These are phyloP conservation scores for Pyrus pyrifolia DNA, from an alignment of 306 rosid genomes.

Conservation along the genomic window DNA sequence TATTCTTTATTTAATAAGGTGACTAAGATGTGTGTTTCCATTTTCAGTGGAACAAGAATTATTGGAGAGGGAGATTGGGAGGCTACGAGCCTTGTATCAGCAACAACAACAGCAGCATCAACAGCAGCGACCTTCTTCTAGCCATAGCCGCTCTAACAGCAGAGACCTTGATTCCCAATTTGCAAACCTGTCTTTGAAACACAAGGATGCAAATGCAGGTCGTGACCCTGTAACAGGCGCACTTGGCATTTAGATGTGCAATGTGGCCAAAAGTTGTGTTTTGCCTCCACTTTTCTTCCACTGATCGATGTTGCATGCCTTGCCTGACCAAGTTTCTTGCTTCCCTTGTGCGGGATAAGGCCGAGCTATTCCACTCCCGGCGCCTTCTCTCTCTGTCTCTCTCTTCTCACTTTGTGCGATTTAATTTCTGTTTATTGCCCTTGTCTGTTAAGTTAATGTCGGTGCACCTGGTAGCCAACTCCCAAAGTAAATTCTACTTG, in stretches of 20 bases:
- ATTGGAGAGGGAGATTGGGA: conserved; percentile 92
- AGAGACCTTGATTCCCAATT: conserved; percentile 89
- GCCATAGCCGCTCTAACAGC: conserved; percentile 82
- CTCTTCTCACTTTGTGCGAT: conserved; percentile 40
- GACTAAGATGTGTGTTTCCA: conserved; percentile 35
- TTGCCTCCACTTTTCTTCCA: conserved; percentile 26
- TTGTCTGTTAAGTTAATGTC: conserved; percentile 35
- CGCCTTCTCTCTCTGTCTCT: conserved; percentile 17
- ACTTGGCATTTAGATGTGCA: conserved; percentile 52
- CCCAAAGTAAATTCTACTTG: conserved; percentile 40
- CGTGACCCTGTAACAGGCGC: conserved; percentile 64
- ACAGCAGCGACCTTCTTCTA: conserved; percentile 57
- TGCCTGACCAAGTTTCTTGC: conserved; percentile 29
- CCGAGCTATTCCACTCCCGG: conserved; percentile 40
- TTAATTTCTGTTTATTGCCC: conserved; percentile 31
- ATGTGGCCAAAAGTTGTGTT: conserved; percentile 29
- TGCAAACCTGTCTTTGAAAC: conserved; percentile 76
- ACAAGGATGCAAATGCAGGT: conserved; percentile 69
- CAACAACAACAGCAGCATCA: conserved; percentile 55
- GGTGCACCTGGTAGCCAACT: conserved; percentile 86
- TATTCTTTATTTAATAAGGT: neutral
- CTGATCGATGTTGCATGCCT: conserved; percentile 14
- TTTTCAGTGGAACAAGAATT: conserved; percentile 98
- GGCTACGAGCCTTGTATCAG: conserved; percentile 68
- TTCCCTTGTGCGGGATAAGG: conserved; percentile 48